A percentile compares a stretch with the other conserved stretches of the same genome.
Conservation (phyloP, 2,329 filamentous ascomycete genomes). For the Penicillium sp. region DNA sequence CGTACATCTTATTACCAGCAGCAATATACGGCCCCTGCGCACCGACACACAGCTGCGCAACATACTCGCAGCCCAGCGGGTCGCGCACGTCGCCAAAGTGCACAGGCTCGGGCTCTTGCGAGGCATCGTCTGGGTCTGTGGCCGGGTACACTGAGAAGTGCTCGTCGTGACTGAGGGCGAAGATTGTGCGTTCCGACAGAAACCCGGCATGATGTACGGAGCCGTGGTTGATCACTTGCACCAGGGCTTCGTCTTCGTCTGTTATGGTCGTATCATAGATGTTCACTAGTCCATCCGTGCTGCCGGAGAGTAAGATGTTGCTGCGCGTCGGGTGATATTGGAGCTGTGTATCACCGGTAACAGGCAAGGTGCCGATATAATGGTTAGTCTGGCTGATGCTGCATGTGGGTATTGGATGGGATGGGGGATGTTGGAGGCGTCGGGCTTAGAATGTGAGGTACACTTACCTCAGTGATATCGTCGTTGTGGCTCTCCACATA, state of each 20-base stretch:
- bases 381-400: conserved; percentile 11
- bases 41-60: conserved; percentile 53
- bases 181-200: conserved; percentile 52
- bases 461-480: conserved; percentile 56
- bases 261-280: conserved; percentile 58
- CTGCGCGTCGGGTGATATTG: conserved; percentile 53
- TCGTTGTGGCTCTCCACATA: conserved; percentile 54
- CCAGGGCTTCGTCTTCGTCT: conserved; percentile 61
- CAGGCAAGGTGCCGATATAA: background rate
- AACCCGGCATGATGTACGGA: conserved; percentile 63
- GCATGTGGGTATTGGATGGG: background rate
- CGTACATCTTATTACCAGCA: conserved; percentile 51
- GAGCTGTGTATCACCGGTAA: conserved; percentile 33
- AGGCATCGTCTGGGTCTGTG: conserved; percentile 50
- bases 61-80: conserved; percentile 57
- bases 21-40: conserved; percentile 46
- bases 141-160: conserved; percentile 58
- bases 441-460: conserved; percentile 14
- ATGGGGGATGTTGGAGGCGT: background rate
- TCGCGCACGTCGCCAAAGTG: conserved; percentile 58
- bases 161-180: conserved; percentile 62
- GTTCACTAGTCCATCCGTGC: conserved; percentile 62
- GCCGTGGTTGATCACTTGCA: conserved; percentile 62
- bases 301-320: conserved; percentile 57
- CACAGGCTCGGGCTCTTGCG: conserved; percentile 44